Evolutionary conservation across 805 yeast genomes (phyloP).

Genomic region (Teunomyces funiuensis): DNA sequence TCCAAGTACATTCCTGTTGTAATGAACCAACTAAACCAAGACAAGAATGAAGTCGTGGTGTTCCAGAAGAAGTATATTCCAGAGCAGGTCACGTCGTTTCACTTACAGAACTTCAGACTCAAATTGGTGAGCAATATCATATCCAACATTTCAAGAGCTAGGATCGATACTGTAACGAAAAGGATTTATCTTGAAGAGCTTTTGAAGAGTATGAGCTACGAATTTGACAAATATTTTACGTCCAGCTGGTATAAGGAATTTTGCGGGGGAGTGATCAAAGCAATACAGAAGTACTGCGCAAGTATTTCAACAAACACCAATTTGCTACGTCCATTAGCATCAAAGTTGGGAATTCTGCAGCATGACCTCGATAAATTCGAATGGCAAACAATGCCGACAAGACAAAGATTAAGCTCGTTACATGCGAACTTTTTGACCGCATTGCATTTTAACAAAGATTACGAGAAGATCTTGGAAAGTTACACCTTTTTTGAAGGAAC

Average conservation of each 20-base stretch:
- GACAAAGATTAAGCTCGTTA: constrained; percentile 23
- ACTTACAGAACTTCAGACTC: constrained; percentile 19
- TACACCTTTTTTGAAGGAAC: constrained; percentile 20
- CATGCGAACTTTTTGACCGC: constrained; percentile 26
- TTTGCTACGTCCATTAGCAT: constrained; percentile 20
- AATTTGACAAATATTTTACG: constrained; percentile 24
- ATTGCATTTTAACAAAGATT: constrained; percentile 20
- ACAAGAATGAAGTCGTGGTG: constrained; percentile 17
- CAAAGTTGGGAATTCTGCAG: constrained; percentile 29
- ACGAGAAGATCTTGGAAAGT: constrained; percentile 19
- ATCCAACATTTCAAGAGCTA: constrained; percentile 16
- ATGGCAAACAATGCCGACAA: constrained; percentile 23
- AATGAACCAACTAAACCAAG: constrained; percentile 18
- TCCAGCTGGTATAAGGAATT: constrained; percentile 28
- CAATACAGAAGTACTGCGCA: constrained; percentile 19
- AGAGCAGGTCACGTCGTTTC: constrained; percentile 17
- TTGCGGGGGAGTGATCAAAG: constrained; percentile 27
- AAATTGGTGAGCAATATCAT: constrained; percentile 20
- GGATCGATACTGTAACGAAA: constrained; percentile 13
- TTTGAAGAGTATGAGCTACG: constrained; percentile 23
- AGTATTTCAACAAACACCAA: constrained; percentile 14
- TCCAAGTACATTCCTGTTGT: constrained; percentile 26
- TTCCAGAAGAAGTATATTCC: constrained; percentile 16
- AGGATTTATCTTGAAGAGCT: constrained; percentile 19
- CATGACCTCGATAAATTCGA: constrained; percentile 19